These are phyloP conservation scores for Microdochium trichocladiopsis DNA, from an alignment of 2,329 filamentous ascomycete genomes.

Conservation along the genomic window DNA sequence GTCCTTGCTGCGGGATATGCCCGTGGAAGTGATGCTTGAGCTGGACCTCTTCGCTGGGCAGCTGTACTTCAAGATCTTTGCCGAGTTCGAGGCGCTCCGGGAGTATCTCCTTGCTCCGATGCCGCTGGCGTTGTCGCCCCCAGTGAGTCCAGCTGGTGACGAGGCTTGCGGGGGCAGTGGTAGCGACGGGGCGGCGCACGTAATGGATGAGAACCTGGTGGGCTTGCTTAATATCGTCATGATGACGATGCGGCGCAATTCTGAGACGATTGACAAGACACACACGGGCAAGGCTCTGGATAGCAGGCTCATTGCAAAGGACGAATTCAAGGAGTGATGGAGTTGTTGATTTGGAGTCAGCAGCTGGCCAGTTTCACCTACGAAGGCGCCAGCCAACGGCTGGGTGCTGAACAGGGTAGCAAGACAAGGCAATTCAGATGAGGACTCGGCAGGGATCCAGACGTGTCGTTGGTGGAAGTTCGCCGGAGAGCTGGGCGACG, in stretches of 20 bases:
- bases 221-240: constrained; percentile 28
- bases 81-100: constrained; percentile 48
- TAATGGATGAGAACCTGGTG: constrained; percentile 24
- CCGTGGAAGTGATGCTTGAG: constrained; percentile 26
- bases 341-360: neutral
- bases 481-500: too few species aligned
- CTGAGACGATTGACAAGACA: constrained; percentile 29
- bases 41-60: constrained; percentile 64
- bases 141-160: constrained; percentile 36
- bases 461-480: too few species aligned
- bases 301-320: constrained; percentile 12
- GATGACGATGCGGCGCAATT: constrained; percentile 26
- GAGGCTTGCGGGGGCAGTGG: constrained; percentile 8
- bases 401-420: too few species aligned
- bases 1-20: constrained; percentile 30
- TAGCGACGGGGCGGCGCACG: constrained; percentile 14
- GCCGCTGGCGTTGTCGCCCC: constrained; percentile 31
- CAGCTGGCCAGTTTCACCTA: too few species aligned
- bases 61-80: constrained; percentile 48
- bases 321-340: constrained; percentile 7
- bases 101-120: constrained; percentile 13
- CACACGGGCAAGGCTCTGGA: constrained; percentile 31
- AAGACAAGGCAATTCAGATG: too few species aligned
- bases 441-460: too few species aligned
- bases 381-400: too few species aligned